These are phyloP conservation scores for Wickerhamiella hasegawae DNA, from an alignment of 805 yeast species.

Conservation along the genomic window DNA sequence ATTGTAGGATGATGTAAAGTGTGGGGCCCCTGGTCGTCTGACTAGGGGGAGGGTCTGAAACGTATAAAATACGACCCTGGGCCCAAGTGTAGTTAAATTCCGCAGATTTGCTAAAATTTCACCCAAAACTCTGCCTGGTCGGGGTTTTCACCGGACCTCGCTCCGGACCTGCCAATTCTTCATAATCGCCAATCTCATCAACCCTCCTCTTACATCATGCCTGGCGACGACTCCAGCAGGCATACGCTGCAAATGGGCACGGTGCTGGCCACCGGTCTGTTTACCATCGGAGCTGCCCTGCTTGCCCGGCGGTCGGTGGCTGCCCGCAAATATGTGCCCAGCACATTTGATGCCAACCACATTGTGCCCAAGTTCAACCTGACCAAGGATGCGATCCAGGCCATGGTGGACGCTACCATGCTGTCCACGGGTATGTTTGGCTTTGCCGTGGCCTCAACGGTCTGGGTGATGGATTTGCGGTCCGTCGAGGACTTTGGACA, in stretches of 20 bases:
- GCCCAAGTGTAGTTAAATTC: too few species aligned
- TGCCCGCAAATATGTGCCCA: slow-evolving; percentile 58
- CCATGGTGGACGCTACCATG: slow-evolving; percentile 66
- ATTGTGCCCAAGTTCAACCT: slow-evolving; percentile 71
- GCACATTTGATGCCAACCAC: slow-evolving; percentile 69
- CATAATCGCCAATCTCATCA: too few species aligned
- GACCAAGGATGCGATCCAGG: slow-evolving; percentile 70
- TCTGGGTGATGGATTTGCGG: slow-evolving; percentile 69
- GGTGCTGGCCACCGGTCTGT: slow-evolving; percentile 56
- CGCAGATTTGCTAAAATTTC: too few species aligned
- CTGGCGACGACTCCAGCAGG: slow-evolving; percentile 21
- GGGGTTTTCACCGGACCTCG: too few species aligned
- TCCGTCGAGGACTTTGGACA: slow-evolving; percentile 53
- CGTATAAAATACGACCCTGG: too few species aligned
- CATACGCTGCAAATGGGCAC: slow-evolving; percentile 52
- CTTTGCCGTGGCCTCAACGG: slow-evolving; percentile 56
- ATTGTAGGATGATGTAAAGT: too few species aligned
- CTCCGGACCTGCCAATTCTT: too few species aligned
- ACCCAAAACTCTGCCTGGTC: too few species aligned
- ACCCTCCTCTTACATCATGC: too few species aligned
- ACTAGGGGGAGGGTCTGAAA: too few species aligned
- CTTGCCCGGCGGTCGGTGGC: slow-evolving; percentile 61
- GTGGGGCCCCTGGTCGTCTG: too few species aligned
- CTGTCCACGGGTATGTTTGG: slow-evolving; percentile 57
- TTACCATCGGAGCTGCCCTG: slow-evolving; percentile 56